Base-by-base conservation (phyloP, 83 land plant genomes). In the Thuja plicata region DNA sequence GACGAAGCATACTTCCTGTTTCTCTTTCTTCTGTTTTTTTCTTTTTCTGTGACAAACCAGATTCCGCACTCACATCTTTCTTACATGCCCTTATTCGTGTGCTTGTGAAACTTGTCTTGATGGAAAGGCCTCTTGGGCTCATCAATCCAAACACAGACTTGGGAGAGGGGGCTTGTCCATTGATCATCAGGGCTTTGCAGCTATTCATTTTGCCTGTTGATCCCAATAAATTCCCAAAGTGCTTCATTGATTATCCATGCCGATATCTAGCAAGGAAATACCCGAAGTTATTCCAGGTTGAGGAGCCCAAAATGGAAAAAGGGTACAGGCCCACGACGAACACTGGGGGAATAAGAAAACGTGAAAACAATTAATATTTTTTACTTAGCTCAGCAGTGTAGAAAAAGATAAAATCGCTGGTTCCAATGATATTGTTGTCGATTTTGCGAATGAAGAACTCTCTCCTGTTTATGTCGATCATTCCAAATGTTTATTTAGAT, bases 21-120 rank as follows among this genome's bases (percentile, higher is more conserved):
- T 91, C 50, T 17, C 93, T 88, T 15, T 92, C 94, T 54, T 62
- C 91, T 87, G 81, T 84, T 34, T 54, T 46, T 37, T 92, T 83
- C 16, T 90, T 74, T 62, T 92, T 48, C 8, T 90, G 74, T 1
- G 90, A 77, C 37, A 78, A 82, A 40, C 27, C 66, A 52, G 85
- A 88, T 4, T 78, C 89, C 4, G 86, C 15, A 88, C 86, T 89
- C 8, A 84, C 62, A 30, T 30, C 43, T 34, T 17, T 46, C n/a
- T 13, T 9, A 10, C 45, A 74, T 50, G 94, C 93, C 62, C 85
- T 88, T 4, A 89, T 73, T 13, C 16, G 8, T 6, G 52, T 5
- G 16, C 50, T 45, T 83, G 8, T n/a, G 55, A 46, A 46, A 27
- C 2, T 83, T 30, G 54, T 83, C 43, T 83, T 83, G 7, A 46